phyloP scores from a whole-genome alignment of 129 eudicot genomes.

The Deinandra increscens region DNA sequence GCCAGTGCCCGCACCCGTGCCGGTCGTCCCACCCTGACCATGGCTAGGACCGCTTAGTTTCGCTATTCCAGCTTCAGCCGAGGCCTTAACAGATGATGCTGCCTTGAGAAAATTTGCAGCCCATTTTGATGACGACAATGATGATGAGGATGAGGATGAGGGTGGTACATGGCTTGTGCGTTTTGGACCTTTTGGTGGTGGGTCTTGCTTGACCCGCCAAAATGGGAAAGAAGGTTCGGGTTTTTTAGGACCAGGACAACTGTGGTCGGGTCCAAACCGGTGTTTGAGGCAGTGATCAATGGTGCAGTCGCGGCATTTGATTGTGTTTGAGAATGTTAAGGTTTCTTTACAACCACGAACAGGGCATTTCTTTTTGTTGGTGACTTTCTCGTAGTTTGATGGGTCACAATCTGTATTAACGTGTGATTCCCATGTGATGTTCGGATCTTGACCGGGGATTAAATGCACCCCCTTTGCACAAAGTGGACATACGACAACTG shows the following conservation, averaged over 20 bases:
- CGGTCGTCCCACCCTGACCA: conserved; percentile 27
- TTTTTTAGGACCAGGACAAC: conserved; percentile 78
- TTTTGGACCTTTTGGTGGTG: conserved; percentile 30
- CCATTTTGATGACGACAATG: conserved; percentile 64
- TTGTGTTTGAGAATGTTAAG: conserved; percentile 76
- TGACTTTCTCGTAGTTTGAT: conserved; percentile 78
- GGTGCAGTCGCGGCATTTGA: conserved; percentile 76
- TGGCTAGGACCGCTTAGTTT: conserved; percentile 44
- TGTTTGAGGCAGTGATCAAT: conserved; percentile 86
- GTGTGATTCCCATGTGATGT: conserved; percentile 93
- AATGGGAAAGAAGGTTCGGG: conserved; percentile 69
- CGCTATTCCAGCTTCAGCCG: conserved; percentile 71
- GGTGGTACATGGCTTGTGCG: conserved; percentile 28
- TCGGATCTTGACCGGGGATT: conserved; percentile 80
- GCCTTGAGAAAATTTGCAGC: conserved; percentile 46
- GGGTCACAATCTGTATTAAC: conserved; percentile 91
- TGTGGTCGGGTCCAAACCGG: conserved; percentile 92
- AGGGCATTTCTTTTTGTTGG: conserved; percentile 84
- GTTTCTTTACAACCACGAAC: conserved; percentile 71
- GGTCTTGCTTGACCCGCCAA: conserved; percentile 46
- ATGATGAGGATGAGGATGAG: conserved; percentile 28
- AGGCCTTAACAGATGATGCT: conserved; percentile 60
- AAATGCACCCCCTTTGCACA: conserved; percentile 94
- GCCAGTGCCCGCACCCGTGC: conserved; percentile 4
- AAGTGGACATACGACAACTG: conserved; percentile 86